phyloP scores from a whole-genome alignment of 1,284 basidiomycete genomes.

The Leccinum huronense region DNA sequence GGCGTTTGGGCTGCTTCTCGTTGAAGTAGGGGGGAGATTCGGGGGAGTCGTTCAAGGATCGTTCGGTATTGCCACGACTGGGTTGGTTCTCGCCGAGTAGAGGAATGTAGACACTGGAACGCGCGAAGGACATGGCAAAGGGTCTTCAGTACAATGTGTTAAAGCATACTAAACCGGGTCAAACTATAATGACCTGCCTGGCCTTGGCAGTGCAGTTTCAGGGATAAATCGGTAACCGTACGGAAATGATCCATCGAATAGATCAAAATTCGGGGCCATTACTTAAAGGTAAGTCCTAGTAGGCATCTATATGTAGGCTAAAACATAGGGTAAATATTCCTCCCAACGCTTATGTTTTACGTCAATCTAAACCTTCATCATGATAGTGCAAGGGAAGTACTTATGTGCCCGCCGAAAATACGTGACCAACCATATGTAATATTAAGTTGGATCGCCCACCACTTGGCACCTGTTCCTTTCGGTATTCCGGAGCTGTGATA shows the following conservation, averaged over 20 bases:
- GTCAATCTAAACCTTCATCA: not conserved
- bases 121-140: conserved; percentile 2
- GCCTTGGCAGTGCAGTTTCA: not conserved
- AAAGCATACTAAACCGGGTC: not conserved
- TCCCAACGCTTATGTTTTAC: not conserved
- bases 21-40: not conserved
- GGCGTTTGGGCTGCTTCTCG: conserved; percentile 7
- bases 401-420: not conserved
- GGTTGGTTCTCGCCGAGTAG: conserved; percentile 4
- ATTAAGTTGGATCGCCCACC: not conserved
- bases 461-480: no score
- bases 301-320: no score
- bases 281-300: no score
- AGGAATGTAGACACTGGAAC: conserved; percentile 12
- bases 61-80: not conserved
- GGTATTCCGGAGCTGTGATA: not conserved
- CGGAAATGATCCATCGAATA: not conserved
- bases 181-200: not conserved
- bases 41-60: conserved; percentile 2
- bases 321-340: not conserved
- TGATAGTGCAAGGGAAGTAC: not conserved
- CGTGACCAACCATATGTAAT: not conserved
- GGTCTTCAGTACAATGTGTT: not conserved
- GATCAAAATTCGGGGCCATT: not conserved
- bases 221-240: not conserved